phyloP scores from a whole-genome alignment of 495 filamentous ascomycete species.

The Hyphodiscus hymeniophilus region DNA sequence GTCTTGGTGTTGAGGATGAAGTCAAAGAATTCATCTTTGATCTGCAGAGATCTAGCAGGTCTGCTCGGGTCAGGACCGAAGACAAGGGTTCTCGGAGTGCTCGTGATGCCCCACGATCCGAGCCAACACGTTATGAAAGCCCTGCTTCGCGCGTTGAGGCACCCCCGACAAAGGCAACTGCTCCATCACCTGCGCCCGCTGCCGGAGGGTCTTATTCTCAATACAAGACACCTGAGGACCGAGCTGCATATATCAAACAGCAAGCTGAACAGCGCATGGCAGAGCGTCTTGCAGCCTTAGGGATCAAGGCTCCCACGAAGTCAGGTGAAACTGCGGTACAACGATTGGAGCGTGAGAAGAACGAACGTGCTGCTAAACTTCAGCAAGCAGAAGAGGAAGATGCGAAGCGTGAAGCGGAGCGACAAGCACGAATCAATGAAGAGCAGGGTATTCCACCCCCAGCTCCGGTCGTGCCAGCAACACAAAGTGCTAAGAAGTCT shows the following conservation, averaged over 20 bases:
- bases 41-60: constrained; percentile 73
- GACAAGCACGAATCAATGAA: constrained; percentile 76
- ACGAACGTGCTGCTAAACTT: constrained; percentile 77
- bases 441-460: constrained; percentile 59
- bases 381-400: constrained; percentile 93
- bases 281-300: constrained; percentile 90
- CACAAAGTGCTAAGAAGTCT: constrained; percentile 27
- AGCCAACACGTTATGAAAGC: constrained; percentile 27
- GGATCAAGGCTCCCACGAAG: constrained; percentile 70
- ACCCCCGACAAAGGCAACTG: constrained; percentile 26
- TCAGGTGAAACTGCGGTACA: constrained; percentile 71
- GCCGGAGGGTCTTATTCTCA: constrained; percentile 56
- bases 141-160: constrained; percentile 33
- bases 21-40: constrained; percentile 98
- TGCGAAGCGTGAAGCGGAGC: constrained; percentile 76
- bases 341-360: constrained; percentile 78
- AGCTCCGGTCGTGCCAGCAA: constrained; percentile 16
- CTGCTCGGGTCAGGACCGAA: constrained; percentile 67
- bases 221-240: constrained; percentile 86
- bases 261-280: constrained; percentile 96
- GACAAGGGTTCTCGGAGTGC: constrained; percentile 34
- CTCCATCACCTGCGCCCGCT: constrained; percentile 22
- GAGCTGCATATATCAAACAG: constrained; percentile 92
- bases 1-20: constrained; percentile 89
- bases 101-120: constrained; percentile 23